phyloP scores from a whole-genome alignment of 2,329 filamentous ascomycete species.

The Beauveria rudraprayagi region DNA sequence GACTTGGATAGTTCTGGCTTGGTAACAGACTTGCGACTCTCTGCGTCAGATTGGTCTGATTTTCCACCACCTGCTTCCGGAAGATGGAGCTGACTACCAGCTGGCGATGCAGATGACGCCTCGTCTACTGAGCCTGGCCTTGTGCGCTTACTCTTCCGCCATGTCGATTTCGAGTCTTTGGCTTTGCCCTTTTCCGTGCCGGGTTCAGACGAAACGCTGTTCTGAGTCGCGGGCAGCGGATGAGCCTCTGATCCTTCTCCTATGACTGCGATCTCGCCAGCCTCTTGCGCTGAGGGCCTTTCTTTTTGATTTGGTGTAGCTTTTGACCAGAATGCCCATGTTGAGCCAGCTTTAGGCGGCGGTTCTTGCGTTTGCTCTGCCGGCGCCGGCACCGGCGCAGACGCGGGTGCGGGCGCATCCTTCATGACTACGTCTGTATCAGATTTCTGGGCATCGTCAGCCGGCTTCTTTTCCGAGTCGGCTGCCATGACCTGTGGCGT shows the following conservation, averaged over 20 bases:
- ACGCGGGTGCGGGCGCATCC: constrained; percentile 26
- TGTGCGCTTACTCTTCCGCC: constrained; percentile 36
- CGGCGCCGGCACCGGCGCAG: constrained; percentile 7
- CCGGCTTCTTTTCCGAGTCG: constrained; percentile 12
- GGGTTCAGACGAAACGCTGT: constrained; percentile 30
- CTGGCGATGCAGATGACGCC: constrained; percentile 26
- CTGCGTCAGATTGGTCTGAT: constrained; percentile 16
- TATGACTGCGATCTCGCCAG: constrained; percentile 49
- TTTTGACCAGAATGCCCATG: constrained; percentile 76
- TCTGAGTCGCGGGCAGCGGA: constrained; percentile 38
- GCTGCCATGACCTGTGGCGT: constrained; percentile 12
- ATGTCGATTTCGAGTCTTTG: constrained; percentile 29
- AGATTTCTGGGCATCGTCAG: constrained; percentile 16
- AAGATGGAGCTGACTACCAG: constrained; percentile 18
- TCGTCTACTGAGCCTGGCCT: constrained; percentile 43
- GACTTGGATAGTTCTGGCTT: constrained; percentile 22
- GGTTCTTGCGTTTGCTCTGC: constrained; percentile 24
- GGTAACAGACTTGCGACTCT: constrained; percentile 11
- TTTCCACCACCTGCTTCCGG: constrained; percentile 4
- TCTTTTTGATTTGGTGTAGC: constrained; percentile 36
- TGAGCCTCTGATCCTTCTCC: constrained; percentile 49
- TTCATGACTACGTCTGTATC: constrained; percentile 36
- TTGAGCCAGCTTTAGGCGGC: constrained; percentile 49
- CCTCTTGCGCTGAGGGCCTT: constrained; percentile 28
- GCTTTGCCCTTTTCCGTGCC: constrained; percentile 23